Conservation (phyloP, 2,329 filamentous ascomycete species). For the Fusarium cicatricum region DNA sequence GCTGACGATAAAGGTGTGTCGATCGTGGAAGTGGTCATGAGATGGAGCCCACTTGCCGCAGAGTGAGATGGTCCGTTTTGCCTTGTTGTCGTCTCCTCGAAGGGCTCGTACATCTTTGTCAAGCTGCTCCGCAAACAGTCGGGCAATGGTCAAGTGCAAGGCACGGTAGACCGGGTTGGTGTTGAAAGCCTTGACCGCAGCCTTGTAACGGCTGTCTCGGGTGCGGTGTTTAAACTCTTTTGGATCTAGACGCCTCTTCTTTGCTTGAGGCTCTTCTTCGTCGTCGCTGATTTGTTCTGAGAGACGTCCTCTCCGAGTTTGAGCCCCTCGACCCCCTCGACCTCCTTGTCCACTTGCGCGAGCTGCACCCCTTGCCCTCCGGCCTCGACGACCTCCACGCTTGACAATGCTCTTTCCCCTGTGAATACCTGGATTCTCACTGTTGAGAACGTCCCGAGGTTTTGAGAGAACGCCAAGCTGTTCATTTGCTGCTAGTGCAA, state of each 20-base stretch:
- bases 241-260: slow-evolving; percentile 4
- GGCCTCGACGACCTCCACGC: slow-evolving; percentile 8
- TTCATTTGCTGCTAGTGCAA: slow-evolving; percentile 59
- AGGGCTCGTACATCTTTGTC: slow-evolving; percentile 55
- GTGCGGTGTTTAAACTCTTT: slow-evolving; percentile 42
- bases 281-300: neutral
- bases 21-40: slow-evolving; percentile 63
- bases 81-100: slow-evolving; percentile 48
- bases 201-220: slow-evolving; percentile 51
- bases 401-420: slow-evolving; percentile 31
- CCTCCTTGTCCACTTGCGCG: neutral
- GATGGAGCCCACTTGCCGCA: slow-evolving; percentile 69
- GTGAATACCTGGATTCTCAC: slow-evolving; percentile 40
- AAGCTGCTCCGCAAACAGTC: slow-evolving; percentile 65
- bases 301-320: neutral
- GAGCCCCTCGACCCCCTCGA: neutral
- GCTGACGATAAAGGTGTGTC: slow-evolving; percentile 64
- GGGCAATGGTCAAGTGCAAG: slow-evolving; percentile 61
- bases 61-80: slow-evolving; percentile 58
- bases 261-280: neutral
- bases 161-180: slow-evolving; percentile 57
- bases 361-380: neutral
- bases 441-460: slow-evolving; percentile 52
- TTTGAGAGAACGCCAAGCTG: slow-evolving; percentile 54
- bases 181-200: slow-evolving; percentile 52